Percentiles rank a stretch among this genome's conserved stretches.
Conservation (phyloP, 2,329 filamentous ascomycete species). For the Ophiostoma populinum region DNA sequence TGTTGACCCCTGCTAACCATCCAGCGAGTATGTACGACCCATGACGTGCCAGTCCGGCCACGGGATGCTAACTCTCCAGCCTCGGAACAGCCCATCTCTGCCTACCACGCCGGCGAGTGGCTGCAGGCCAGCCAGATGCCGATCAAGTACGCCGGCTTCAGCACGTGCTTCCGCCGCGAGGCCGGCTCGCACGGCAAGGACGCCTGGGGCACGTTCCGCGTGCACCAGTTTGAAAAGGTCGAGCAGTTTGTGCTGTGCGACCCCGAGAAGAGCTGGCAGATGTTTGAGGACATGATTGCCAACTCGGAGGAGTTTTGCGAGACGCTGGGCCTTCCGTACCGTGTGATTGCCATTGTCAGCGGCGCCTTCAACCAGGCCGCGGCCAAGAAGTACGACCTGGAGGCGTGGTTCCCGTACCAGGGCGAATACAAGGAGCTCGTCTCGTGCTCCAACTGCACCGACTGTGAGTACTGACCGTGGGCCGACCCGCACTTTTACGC, state of each 20-base stretch:
- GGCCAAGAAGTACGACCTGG: conserved; percentile 86
- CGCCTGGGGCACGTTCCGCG: conserved; percentile 94
- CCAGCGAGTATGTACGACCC: conserved; percentile 10
- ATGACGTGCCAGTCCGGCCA: background rate
- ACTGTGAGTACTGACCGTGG: conserved; percentile 32
- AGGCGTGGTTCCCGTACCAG: conserved; percentile 88
- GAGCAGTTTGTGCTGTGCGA: conserved; percentile 38
- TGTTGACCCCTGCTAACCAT: background rate
- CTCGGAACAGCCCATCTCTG: conserved; percentile 85
- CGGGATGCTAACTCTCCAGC: conserved; percentile 16
- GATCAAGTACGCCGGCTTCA: conserved; percentile 84
- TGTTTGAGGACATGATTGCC: conserved; percentile 83
- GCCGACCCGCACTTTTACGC: too few relatives aligned
- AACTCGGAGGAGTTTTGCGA: conserved; percentile 92
- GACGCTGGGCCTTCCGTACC: conserved; percentile 75
- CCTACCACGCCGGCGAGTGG: conserved; percentile 89
- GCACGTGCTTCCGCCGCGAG: conserved; percentile 90
- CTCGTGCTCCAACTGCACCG: conserved; percentile 93
- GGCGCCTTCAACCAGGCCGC: conserved; percentile 77
- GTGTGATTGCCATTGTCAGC: conserved; percentile 87
- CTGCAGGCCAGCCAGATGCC: conserved; percentile 68
- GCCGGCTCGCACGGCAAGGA: conserved; percentile 64
- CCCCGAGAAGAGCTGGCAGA: conserved; percentile 81
- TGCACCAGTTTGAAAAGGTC: conserved; percentile 74
- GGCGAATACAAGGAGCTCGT: conserved; percentile 97